Evolutionary conservation across 225 moss, liverwort and hornwort genomes (phyloP), one percentile per base, ranked within the genome.

Genomic region (Straminergon stramineum): DNA sequence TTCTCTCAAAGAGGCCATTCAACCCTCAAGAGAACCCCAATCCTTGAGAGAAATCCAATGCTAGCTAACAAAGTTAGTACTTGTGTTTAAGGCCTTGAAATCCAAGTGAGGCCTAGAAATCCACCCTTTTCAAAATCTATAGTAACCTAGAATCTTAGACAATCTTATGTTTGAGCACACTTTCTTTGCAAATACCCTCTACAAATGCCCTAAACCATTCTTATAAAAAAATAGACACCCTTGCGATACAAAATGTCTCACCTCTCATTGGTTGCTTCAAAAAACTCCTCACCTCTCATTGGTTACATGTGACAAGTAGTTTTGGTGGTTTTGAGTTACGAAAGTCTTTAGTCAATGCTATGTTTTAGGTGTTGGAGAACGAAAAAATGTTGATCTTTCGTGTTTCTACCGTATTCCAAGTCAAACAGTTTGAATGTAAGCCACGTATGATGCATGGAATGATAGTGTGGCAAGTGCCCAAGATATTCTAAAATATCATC

Each of bases 321-420:
- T 48, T 48, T 13, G 2, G 8, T 76, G 7, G 7, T 76, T 52
- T 34, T 52, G 13, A 52, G 0, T 52, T 4, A 0, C 1, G 0
- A 7, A 52, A 76, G 34, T 76, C 21, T 34, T 52, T 13, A 52
- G 13, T 13, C 7, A 76, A 52, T 21, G 2, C 1, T 2, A 2
- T 13, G 13, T 13, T 8, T 32, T 1, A 52, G 6, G 7, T 32
- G 9, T 16, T 27, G 45, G 2, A 28, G 5, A 27, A 41, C 0
- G 3, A 43, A 71, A 71, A 24, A 9, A 43, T 43, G 43, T 27
- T 8, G 13, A 24, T 71, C 26, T 24, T 8, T 26, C 0, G 1
- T 24, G 41, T 15, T 43, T 73, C 2, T 8, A 9, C 5, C 7
- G 13, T 5, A 12, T 13, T 12, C 32, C 5, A 21, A 53, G 77